Evolutionary conservation across 2,329 filamentous ascomycete genomes (phyloP).

Genomic region (Aureobasidium sp.): DNA sequence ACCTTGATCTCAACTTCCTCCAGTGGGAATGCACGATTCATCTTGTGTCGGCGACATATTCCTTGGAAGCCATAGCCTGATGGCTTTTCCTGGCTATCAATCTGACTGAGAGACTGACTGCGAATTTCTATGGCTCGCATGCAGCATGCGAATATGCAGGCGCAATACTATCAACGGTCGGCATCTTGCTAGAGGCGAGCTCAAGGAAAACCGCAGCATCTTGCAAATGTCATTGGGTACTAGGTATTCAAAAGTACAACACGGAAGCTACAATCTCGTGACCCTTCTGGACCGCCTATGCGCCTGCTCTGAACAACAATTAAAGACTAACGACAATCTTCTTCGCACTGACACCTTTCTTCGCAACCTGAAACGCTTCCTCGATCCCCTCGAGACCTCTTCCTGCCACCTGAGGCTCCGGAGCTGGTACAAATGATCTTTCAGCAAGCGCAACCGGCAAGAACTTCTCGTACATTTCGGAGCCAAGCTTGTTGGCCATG

Average conservation of each 20-base stretch:
- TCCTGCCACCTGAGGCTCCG: slow-evolving; percentile 20
- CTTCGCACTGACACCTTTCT: slow-evolving; percentile 20
- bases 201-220: too few relatives aligned
- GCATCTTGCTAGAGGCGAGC: background rate
- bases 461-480: slow-evolving; percentile 8
- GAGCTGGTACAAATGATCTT: slow-evolving; percentile 28
- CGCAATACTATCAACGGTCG: background rate
- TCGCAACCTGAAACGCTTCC: slow-evolving; percentile 17
- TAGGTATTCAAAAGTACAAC: background rate
- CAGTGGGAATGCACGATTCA: too few relatives aligned
- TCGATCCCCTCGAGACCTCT: slow-evolving; percentile 22
- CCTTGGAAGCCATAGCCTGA: background rate
- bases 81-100: too few relatives aligned
- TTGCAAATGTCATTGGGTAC: background rate
- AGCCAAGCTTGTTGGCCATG: slow-evolving; percentile 3
- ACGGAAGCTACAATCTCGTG: background rate
- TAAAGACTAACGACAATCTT: slow-evolving; percentile 21
- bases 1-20: too few relatives aligned
- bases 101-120: background rate
- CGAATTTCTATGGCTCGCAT: too few relatives aligned
- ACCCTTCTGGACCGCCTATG: background rate
- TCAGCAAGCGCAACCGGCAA: slow-evolving; percentile 31
- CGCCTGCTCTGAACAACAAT: background rate
- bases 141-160: background rate
- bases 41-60: too few relatives aligned